Evolutionary conservation across 352 stramenopile genomes (phyloP).

Genomic region (Phytophthora hybrid): DNA sequence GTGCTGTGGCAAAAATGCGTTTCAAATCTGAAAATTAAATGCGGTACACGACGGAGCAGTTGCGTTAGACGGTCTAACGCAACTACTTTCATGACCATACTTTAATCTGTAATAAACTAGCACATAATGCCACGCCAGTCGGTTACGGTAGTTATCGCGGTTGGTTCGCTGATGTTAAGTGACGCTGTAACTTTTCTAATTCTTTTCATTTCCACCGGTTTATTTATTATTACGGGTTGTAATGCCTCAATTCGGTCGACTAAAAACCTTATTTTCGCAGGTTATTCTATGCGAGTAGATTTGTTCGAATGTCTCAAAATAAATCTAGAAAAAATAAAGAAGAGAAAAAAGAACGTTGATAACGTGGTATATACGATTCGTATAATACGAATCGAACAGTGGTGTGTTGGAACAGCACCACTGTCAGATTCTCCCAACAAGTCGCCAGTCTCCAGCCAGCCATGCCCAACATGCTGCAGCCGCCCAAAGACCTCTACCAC

Average conservation of each 20-base stretch:
- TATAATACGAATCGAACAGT: too few relatives aligned
- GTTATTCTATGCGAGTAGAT: too few relatives aligned
- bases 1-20: too few relatives aligned
- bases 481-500: constrained; percentile 28
- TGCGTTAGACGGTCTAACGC: neutral
- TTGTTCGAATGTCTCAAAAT: neutral
- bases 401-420: neutral
- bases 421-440: neutral
- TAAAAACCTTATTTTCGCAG: too few relatives aligned
- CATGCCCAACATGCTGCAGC: constrained; percentile 28
- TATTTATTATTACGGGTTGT: too few relatives aligned
- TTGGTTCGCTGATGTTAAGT: neutral
- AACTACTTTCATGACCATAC: neutral
- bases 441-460: neutral
- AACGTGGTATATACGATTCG: neutral
- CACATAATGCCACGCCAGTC: neutral
- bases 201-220: neutral
- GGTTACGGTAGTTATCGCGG: neutral
- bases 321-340: neutral
- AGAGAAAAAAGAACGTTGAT: neutral
- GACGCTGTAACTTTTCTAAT: neutral
- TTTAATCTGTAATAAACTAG: neutral
- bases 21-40: neutral
- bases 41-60: neutral
- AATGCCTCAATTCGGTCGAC: too few relatives aligned